Percentiles rank a stretch among this genome's conserved stretches.
phyloP scores from a whole-genome alignment of 108 stramenopile species.

The Skeletonema potamos region DNA sequence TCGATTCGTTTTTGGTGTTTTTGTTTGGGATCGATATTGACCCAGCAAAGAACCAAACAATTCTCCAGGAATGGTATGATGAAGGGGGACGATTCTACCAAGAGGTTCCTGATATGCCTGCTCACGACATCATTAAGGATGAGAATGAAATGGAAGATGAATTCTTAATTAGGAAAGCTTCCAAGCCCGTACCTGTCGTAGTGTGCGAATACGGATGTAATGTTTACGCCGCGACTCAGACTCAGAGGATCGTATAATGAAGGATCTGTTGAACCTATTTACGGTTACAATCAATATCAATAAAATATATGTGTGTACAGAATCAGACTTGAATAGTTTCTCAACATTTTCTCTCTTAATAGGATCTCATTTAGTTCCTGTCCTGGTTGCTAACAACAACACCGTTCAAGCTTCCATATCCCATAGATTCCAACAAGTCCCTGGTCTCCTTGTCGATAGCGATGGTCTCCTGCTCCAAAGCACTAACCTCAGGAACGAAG shows the following conservation, averaged over 20 bases:
- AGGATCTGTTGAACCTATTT: neutral
- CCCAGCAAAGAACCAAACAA: neutral
- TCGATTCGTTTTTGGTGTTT: neutral
- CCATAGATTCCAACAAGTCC: slow-evolving; percentile 94
- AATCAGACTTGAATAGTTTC: neutral
- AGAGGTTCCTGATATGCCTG: neutral
- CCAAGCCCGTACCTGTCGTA: neutral
- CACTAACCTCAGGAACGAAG: slow-evolving; percentile 99
- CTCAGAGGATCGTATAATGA: neutral
- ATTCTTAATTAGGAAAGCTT: neutral
- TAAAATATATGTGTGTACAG: neutral
- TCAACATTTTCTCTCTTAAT: neutral
- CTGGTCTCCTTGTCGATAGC: slow-evolving; percentile 96
- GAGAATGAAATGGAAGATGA: neutral
- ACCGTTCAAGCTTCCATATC: slow-evolving; percentile 78
- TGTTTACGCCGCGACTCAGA: neutral
- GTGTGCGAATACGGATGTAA: neutral
- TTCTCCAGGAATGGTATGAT: neutral
- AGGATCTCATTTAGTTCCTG: slow-evolving; percentile 25
- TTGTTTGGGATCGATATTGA: neutral
- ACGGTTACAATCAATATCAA: no score
- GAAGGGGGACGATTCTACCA: neutral
- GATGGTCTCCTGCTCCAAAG: slow-evolving; percentile 95
- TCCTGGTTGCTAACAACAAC: slow-evolving; percentile 68
- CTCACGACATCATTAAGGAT: neutral